phyloP scores from a whole-genome alignment of 1,139 yeast genomes.

The Protomyces gravidus region DNA sequence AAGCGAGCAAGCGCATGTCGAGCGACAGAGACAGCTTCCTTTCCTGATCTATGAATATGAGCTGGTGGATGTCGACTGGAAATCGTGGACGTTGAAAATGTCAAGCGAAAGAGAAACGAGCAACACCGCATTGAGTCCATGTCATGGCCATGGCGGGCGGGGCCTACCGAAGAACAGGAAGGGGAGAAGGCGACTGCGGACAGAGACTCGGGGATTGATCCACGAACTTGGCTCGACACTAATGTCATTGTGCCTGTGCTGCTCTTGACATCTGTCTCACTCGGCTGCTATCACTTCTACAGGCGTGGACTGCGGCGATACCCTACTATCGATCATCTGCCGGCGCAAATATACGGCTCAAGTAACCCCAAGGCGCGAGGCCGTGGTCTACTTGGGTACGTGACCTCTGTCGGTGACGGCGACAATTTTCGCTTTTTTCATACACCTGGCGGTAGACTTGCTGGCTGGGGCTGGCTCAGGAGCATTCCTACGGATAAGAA shows the following conservation, averaged over 20 bases:
- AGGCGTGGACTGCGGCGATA: slow-evolving; percentile 31
- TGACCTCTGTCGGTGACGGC: slow-evolving; percentile 93
- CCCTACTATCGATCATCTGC: slow-evolving; percentile 33
- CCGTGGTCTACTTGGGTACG: slow-evolving; percentile 64
- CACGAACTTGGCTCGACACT: slow-evolving; percentile 2
- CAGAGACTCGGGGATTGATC: background rate
- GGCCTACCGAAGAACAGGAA: background rate
- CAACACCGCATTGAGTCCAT: no score
- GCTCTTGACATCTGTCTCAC: slow-evolving; percentile 19
- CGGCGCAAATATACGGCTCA: slow-evolving; percentile 22
- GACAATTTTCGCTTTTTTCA: slow-evolving; percentile 90
- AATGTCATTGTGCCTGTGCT: slow-evolving; percentile 5
- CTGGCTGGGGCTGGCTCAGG: slow-evolving; percentile 95
- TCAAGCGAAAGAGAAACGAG: no score
- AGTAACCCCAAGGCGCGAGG: slow-evolving; percentile 36
- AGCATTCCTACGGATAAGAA: slow-evolving; percentile 34
- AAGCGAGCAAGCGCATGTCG: no score
- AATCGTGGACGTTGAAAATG: no score
- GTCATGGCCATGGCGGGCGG: background rate
- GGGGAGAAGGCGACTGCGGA: background rate
- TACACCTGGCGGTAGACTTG: slow-evolving; percentile 80
- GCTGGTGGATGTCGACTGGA: no score
- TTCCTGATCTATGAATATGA: no score
- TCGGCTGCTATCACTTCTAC: slow-evolving; percentile 22
- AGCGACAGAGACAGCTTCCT: no score